Conservation (phyloP, 176 grass and related monocot genomes). For the Luzula sylvatica region DNA sequence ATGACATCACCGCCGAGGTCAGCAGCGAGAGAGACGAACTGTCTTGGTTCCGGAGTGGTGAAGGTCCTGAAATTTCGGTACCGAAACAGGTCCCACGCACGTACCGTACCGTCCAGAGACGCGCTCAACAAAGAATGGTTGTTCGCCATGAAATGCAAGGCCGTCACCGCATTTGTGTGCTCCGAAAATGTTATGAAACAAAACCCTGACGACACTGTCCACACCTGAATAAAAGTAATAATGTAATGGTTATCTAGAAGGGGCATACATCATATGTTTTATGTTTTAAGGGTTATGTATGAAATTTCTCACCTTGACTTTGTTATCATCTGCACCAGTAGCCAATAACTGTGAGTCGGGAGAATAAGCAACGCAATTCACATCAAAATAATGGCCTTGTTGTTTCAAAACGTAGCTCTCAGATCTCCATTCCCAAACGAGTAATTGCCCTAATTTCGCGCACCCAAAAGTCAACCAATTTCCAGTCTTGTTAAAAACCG, state of each 20-base stretch:
- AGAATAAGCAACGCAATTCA: constrained; percentile 91
- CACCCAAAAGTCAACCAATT: constrained; percentile 93
- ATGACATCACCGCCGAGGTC: constrained; percentile 89
- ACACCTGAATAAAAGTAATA: constrained; percentile 46
- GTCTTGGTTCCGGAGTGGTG: constrained; percentile 75
- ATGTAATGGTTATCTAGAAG: not conserved
- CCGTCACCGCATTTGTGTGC: constrained; percentile 88
- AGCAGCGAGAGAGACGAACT: constrained; percentile 86
- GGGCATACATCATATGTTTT: no score
- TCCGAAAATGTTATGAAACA: constrained; percentile 95
- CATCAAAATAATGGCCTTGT: constrained; percentile 96
- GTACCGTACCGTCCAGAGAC: constrained; percentile 84
- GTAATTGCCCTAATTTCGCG: constrained; percentile 79
- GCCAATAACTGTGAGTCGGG: constrained; percentile 89
- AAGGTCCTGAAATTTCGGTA: constrained; percentile 94
- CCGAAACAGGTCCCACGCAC: constrained; percentile 90
- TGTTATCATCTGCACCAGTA: constrained; percentile 95
- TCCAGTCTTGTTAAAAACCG: constrained; percentile 71
- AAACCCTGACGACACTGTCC: constrained; percentile 85
- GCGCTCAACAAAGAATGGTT: constrained; percentile 96
- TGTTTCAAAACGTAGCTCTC: constrained; percentile 94
- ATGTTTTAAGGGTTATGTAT: no score
- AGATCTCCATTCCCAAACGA: constrained; percentile 94
- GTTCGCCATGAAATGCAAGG: constrained; percentile 90
- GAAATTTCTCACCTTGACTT: constrained; percentile 61